Evolutionary conservation across 2,329 filamentous ascomycete species (phyloP), one percentile per base, ranked within the genome.

Genomic region (Rhynchosporium graminicola): DNA sequence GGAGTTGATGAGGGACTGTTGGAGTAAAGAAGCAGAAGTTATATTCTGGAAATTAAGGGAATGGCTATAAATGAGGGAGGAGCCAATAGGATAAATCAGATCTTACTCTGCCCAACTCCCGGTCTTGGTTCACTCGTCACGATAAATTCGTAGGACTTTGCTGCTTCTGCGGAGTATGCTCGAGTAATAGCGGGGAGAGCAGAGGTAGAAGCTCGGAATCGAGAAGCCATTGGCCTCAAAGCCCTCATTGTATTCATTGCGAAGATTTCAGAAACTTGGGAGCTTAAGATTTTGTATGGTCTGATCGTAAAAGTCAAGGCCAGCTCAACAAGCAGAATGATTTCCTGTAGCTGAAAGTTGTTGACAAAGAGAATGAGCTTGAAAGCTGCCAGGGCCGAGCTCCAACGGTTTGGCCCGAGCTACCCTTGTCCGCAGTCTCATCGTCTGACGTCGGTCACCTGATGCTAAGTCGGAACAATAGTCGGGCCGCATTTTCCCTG

Each of bases 51-150:
- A 20, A 20, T 20, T 20, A 0, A 20, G 20, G 20, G 20, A 20
- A 20, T 20, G 10, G 54, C 28, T 51, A 4, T 54, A 59, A 15
- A 42, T 33, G 57, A 57, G 29, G 67, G 68, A 80, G 66, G 13
- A 47, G 13, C 20, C 20, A 38, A 26, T 10, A 28, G n/a, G 13
- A 45, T 45, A n/a, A 20, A 46, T 46, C 9, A 3, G 40, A 43
- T 36, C 26, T 26, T 60, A 63, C 59, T 90, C 79, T 97, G 84
- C 2, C 91, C 91, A 62, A 99, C 93, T 57, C 93, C 92, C n/a
- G 91, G 89, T 76, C 89, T 90, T 9, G 94, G 94, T 68, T 85
- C 86, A 20, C 91, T 92, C 57, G 92, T 87, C 69, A 95, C 81
- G 70, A 98, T 87, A 77, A 89, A 88, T 74, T 97, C 90, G 77